These are phyloP conservation scores for Curvularia eragrostidis DNA, from an alignment of 2,329 filamentous ascomycete species.

Conservation along the genomic window DNA sequence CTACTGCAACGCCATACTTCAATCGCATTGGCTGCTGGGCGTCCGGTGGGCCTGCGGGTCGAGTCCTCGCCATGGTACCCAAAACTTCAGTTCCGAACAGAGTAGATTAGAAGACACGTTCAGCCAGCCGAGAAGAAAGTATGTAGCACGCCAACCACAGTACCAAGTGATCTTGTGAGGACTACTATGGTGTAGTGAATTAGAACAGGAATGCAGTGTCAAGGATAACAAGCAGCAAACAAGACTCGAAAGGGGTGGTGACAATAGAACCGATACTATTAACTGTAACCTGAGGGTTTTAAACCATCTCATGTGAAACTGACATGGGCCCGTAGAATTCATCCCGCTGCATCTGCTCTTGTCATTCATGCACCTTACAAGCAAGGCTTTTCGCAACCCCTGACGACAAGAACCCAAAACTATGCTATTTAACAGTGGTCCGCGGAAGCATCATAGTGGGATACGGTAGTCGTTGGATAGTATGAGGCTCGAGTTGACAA, in stretches of 20 bases:
- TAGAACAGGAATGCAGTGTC: constrained; percentile 3
- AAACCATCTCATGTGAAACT: constrained; percentile 17
- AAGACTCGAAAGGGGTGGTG: constrained; percentile 13
- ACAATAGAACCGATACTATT: constrained; percentile 25
- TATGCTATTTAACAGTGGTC: constrained; percentile 8
- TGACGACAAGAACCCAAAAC: constrained; percentile 11
- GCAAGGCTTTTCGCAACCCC: constrained; percentile 5
- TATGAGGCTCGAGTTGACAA: background rate
- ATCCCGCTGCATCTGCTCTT: constrained; percentile 11
- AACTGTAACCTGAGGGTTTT: constrained; percentile 24
- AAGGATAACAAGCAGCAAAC: constrained; percentile 15
- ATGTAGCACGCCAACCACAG: constrained; percentile 3
- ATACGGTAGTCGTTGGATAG: constrained; percentile 17
- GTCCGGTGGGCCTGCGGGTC: constrained; percentile 1
- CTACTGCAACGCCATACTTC: background rate
- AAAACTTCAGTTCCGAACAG: constrained; percentile 2
- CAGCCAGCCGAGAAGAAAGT: background rate
- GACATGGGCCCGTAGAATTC: constrained; percentile 2
- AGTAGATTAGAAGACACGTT: background rate
- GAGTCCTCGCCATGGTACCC: background rate
- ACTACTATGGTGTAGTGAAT: constrained; percentile 2
- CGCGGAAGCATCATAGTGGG: background rate
- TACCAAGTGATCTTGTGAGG: constrained; percentile 3
- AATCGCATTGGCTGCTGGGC: constrained; percentile 1
- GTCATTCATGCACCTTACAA: constrained; percentile 3